phyloP scores from a whole-genome alignment of 2,329 filamentous ascomycete species.

The Drechslerella stenobrocha region DNA sequence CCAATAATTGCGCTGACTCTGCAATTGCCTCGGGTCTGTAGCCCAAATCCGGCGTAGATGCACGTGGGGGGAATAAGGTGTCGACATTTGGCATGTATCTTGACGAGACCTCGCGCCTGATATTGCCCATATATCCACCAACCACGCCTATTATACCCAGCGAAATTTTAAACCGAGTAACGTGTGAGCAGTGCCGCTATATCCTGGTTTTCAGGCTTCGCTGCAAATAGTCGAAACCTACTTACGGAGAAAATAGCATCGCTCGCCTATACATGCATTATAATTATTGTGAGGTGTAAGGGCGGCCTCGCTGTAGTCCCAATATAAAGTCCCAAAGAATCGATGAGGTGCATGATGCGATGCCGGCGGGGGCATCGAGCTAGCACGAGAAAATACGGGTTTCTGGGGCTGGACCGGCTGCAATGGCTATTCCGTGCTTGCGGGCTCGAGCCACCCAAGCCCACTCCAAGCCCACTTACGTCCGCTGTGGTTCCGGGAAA shows the following conservation, averaged over 20 bases:
- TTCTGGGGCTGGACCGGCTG: conserved; percentile 8
- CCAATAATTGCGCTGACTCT: not conserved
- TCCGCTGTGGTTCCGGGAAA: not conserved
- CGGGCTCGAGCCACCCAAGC: conserved; percentile 9
- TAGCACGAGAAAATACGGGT: conserved; percentile 2
- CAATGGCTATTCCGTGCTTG: conserved; percentile 3
- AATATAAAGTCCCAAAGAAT: not conserved
- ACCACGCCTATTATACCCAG: conserved; percentile 37
- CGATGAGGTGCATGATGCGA: conserved; percentile 7
- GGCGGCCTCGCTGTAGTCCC: not conserved
- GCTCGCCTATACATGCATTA: conserved; percentile 17
- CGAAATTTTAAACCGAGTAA: conserved; percentile 4
- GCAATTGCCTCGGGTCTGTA: conserved; percentile 2
- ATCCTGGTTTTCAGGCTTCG: conserved; percentile 27
- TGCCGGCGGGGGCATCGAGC: conserved; percentile 3
- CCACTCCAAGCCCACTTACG: not conserved
- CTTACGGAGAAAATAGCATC: conserved; percentile 33
- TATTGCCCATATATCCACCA: not conserved
- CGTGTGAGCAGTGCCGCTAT: conserved; percentile 2
- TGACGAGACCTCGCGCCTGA: not conserved
- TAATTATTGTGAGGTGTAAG: too few species aligned
- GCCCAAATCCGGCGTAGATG: conserved; percentile 8
- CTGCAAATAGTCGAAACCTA: conserved; percentile 10
- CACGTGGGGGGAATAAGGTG: conserved; percentile 31
- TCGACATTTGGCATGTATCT: conserved; percentile 17